Percentiles rank a stretch among this genome's conserved stretches.
Evolutionary conservation across 2,329 filamentous ascomycete species (phyloP).

Genomic region (Diaporthe citriasiana): DNA sequence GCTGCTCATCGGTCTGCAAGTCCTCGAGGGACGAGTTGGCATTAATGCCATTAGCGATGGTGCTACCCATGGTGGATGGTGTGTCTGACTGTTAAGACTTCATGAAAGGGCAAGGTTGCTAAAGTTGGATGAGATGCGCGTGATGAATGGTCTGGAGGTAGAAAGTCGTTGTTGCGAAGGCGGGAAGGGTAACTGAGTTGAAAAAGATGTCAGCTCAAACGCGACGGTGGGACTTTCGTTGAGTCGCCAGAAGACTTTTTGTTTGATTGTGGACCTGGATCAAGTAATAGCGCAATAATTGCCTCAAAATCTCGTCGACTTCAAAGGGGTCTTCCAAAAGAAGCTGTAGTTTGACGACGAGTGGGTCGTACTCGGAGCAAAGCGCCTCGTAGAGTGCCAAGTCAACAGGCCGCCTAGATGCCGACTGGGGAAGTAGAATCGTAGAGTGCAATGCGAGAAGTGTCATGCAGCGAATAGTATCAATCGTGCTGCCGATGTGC

Average conservation of each 20-base stretch:
- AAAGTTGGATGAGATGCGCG: too few species aligned
- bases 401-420: neutral
- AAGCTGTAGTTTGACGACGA: neutral
- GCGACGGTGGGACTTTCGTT: neutral
- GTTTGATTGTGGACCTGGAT: too few species aligned
- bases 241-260: neutral
- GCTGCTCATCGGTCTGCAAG: conserved; percentile 35
- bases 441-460: neutral
- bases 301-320: neutral
- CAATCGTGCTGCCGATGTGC: neutral
- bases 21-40: neutral
- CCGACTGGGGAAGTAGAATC: neutral
- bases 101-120: neutral
- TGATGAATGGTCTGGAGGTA: too few species aligned
- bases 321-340: neutral
- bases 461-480: neutral
- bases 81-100: neutral
- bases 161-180: neutral
- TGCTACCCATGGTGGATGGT: neutral
- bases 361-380: neutral
- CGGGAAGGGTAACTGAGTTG: neutral
- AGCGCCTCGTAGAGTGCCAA: neutral
- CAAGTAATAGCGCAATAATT: too few species aligned
- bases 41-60: neutral
- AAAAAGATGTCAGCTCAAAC: neutral